phyloP scores from a whole-genome alignment of 441 rosid genomes.

The Brassica hybrid region DNA sequence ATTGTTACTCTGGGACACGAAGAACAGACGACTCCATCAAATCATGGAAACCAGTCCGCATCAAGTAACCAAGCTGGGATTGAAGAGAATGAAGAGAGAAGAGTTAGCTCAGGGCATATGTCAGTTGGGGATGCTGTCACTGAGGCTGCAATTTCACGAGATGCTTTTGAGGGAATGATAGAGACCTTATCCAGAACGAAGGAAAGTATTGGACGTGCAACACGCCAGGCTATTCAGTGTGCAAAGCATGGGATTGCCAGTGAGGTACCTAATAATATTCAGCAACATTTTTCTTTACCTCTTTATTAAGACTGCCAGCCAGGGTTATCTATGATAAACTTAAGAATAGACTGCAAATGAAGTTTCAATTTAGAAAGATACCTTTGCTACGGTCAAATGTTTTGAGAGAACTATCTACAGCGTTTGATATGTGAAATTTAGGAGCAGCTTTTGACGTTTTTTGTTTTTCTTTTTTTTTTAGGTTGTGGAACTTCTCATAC shows the following conservation, averaged over 20 bases:
- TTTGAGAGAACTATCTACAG: conserved; percentile 30
- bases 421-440: no score
- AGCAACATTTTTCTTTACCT: conserved; percentile 14
- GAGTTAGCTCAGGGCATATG: conserved; percentile 62
- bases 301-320: not conserved
- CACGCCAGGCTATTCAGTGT: conserved; percentile 95
- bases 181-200: conserved; percentile 94
- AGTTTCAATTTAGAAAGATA: not conserved
- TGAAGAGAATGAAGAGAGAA: conserved; percentile 72
- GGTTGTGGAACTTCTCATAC: conserved; percentile 90
- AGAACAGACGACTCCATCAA: conserved; percentile 54
- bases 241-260: conserved; percentile 88
- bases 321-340: not conserved
- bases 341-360: conserved; percentile 12
- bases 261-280: conserved; percentile 60
- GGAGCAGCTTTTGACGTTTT: no score
- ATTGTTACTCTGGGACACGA: conserved; percentile 50
- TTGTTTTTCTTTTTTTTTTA: conserved; percentile 47
- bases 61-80: conserved; percentile 49
- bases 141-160: conserved; percentile 95
- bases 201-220: conserved; percentile 97
- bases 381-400: conserved; percentile 21
- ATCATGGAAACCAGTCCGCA: conserved; percentile 48
- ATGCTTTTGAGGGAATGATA: conserved; percentile 98
- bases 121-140: conserved; percentile 66